Conservation (phyloP, 129 eudicot species). For the Cynara cardunculus region DNA sequence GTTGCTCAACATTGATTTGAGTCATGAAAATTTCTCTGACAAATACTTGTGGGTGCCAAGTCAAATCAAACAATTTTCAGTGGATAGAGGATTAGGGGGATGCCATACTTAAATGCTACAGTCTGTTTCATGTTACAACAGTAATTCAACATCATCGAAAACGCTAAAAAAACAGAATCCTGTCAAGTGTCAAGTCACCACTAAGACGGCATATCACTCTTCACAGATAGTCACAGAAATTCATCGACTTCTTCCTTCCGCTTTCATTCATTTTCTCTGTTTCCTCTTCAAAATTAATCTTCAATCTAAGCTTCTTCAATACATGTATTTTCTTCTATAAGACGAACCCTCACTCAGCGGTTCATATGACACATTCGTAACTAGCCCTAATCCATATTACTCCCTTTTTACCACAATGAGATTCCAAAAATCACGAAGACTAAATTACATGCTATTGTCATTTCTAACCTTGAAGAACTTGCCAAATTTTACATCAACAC, state of each 20-base stretch:
- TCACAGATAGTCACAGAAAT: neutral
- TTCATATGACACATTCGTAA: neutral
- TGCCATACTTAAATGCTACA: neutral
- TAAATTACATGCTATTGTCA: neutral
- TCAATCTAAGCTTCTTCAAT: neutral
- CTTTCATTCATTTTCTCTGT: constrained; percentile 6
- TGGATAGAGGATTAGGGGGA: neutral
- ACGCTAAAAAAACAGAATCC: neutral
- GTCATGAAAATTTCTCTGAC: neutral
- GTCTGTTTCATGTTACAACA: constrained; percentile 2
- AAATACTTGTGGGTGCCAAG: neutral
- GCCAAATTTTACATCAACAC: neutral
- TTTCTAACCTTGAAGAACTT: neutral
- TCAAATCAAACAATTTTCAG: neutral
- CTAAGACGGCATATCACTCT: neutral
- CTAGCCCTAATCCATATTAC: constrained; percentile 13
- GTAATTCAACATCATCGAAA: neutral
- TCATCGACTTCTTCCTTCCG: neutral
- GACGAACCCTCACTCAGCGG: neutral
- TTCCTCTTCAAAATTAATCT: neutral
- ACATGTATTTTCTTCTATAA: neutral
- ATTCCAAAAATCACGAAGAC: neutral
- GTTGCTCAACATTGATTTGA: neutral
- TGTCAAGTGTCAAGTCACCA: neutral
- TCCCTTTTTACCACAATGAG: neutral